Evolutionary conservation across 2,329 filamentous ascomycete species (phyloP), one percentile per base, ranked within the genome.

Genomic region (Gyromitra esculenta): DNA sequence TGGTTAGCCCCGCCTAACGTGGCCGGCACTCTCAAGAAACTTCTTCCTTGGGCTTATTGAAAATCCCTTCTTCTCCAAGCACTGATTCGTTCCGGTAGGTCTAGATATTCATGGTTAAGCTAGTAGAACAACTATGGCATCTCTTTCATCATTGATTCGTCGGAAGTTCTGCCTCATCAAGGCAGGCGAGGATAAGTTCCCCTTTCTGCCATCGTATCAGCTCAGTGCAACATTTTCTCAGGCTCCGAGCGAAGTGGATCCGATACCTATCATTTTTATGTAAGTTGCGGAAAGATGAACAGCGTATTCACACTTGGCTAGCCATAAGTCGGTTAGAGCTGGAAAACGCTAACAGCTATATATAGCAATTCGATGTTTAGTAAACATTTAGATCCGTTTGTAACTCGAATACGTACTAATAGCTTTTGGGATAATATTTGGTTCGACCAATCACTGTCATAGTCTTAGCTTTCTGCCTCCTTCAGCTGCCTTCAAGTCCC

Each of bases 291-390:
- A 21, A 50, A 43, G 63, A 48, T 37, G 39, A 43, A 54, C n/a
- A 18, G 57, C 37, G 25, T 54, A 31, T 62, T 69, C 71, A 54
- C 69, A 68, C 54, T 41, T 37, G 57, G 37, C 37, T 75, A 70
- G 56, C 31, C 45, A 64, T n/a, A 60, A 56, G 41, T 52, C 64
- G n/a, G 57, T 45, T 41, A 50, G 45, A 56, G 43, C 31, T 50
- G 48, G 15, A 68, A 62, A 15, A 39, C 57, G 21, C 57, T 50
- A 18, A 57, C 39, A 25, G 37, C 72, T 75, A 75, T 75, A 75
- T 75, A 70, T 75, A 75, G 72, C 54, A 70, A 56, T 57, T 25
- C 1, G 15, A 11, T 66, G 64, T 69, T 75, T 69, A 75, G 72
- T 75, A 70, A 75, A 75, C 72, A 70, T 48, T 57, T 41, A 5